Percentiles rank a stretch among this genome's conserved stretches.
phyloP scores from a whole-genome alignment of 2,329 filamentous ascomycete species.

The Phoma sp. region DNA sequence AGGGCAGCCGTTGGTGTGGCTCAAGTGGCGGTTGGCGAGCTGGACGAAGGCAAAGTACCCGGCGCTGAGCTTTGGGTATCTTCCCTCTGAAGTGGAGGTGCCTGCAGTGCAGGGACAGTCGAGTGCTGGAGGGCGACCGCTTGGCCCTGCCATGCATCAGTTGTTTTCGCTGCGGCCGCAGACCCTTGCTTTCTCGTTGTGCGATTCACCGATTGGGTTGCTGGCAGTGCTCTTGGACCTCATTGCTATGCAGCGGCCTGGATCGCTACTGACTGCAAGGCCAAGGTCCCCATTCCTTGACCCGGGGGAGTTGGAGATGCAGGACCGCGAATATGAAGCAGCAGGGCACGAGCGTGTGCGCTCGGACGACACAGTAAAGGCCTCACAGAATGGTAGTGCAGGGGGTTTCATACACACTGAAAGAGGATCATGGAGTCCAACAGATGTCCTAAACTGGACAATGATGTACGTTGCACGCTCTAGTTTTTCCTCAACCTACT shows the following conservation, averaged over 20 bases:
- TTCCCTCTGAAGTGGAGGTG: constrained; percentile 52
- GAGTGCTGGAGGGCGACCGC: background rate
- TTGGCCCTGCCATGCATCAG: constrained; percentile 30
- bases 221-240: constrained; percentile 44
- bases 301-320: constrained; percentile 38
- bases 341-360: constrained; percentile 14
- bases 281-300: constrained; percentile 43
- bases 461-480: constrained; percentile 52
- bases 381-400: background rate
- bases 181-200: constrained; percentile 47
- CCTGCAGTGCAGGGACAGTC: background rate
- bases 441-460: constrained; percentile 62
- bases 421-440: constrained; percentile 40
- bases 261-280: constrained; percentile 24
- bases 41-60: constrained; percentile 50
- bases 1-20: constrained; percentile 57
- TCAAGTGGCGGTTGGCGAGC: constrained; percentile 64
- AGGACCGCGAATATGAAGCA: constrained; percentile 20
- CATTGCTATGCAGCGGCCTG: constrained; percentile 33
- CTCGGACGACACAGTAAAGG: constrained; percentile 10
- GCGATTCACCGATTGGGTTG: constrained; percentile 49
- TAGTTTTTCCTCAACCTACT: background rate
- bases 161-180: constrained; percentile 45
- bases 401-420: background rate
- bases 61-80: constrained; percentile 64